Percentiles rank a stretch among this genome's conserved stretches.
Evolutionary conservation across 192 early-diverging fungal genomes (phyloP).

Genomic region (Irineochytrium annulatum): DNA sequence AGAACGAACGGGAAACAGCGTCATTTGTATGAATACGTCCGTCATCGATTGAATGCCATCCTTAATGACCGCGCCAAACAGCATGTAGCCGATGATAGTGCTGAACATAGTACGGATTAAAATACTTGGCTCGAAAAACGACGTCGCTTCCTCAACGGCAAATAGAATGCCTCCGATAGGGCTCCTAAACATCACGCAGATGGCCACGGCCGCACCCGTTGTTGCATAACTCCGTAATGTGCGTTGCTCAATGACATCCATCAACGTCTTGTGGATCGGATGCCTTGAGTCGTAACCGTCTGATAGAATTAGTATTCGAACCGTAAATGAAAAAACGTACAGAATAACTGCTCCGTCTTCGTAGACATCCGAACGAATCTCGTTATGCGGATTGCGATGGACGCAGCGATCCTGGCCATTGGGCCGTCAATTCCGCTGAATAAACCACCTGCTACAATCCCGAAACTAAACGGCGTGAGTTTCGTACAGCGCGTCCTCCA

Average conservation of each 20-base stretch:
- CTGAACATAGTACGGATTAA: slow-evolving; percentile 24
- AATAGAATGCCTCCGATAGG: slow-evolving; percentile 38
- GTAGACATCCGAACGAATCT: neutral
- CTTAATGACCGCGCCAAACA: slow-evolving; percentile 10
- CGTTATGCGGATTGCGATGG: slow-evolving; percentile 21
- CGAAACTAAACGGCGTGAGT: neutral
- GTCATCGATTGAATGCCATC: neutral
- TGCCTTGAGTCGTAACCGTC: slow-evolving; percentile 13
- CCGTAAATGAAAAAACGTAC: slow-evolving; percentile 3
- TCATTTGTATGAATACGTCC: slow-evolving; percentile 3
- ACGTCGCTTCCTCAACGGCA: slow-evolving; percentile 35
- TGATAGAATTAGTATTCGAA: slow-evolving; percentile 5
- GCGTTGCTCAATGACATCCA: slow-evolving; percentile 23
- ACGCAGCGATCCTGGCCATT: slow-evolving; percentile 30
- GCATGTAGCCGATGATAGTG: slow-evolving; percentile 28
- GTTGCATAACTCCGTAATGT: slow-evolving; percentile 34
- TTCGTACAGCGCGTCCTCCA: neutral
- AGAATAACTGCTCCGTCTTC: slow-evolving; percentile 16
- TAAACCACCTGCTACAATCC: slow-evolving; percentile 16
- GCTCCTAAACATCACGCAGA: slow-evolving; percentile 31
- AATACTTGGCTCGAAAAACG: slow-evolving; percentile 32
- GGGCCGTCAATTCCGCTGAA: slow-evolving; percentile 35
- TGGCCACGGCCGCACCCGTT: slow-evolving; percentile 31
- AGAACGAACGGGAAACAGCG: slow-evolving; percentile 22
- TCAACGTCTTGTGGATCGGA: slow-evolving; percentile 16